Base-by-base conservation (phyloP, 2,329 filamentous ascomycete genomes). In the Ceratocystis eucalypticola region DNA sequence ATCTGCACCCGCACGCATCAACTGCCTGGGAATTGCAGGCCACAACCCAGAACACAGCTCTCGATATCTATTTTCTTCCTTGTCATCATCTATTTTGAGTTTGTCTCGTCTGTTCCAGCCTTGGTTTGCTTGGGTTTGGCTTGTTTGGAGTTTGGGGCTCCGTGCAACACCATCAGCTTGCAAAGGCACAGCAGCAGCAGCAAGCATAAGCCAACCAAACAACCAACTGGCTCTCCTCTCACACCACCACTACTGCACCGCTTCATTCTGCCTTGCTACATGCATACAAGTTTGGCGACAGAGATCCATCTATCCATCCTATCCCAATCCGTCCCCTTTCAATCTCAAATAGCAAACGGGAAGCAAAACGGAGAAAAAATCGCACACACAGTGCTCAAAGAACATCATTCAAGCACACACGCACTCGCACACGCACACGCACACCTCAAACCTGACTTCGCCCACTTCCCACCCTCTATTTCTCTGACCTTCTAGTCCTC, bases 81-180 rank as follows among this genome's bases (percentile, higher is more conserved):
- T 41, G 37, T 12, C 5, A 8, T 12, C n/a, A 12, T 22, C 53
- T 57, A 57, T 57, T 57, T 57, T 57, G 22, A 57, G 53, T 30
- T 33, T 22, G 64, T 61, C 48, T 37, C 37, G 53, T 22, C 50
- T 55, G 53, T 48, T 48, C 61, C 45, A 17, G 61, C 61, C 37
- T 48, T 45, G 61, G 37, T 17, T 20, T 62, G 61, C 25, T 45
- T 63, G 15, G 37, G 12, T 41, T 63, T 45, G 44, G 45, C 62
- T 62, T 66, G 53, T 48, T 66, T 66, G 61, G 53, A 22, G 22
- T 57, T 28, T 57, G 53, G 53, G 37, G 53, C 15, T 57, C 53
- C 53, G 53, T 57, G 53, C 53, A 57, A 30, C 53, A 57, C 53
- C 12, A 57, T 50, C 46, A 50, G 22, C n/a, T 50, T 12, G 46